Percentiles rank a stretch among this genome's conserved stretches.
Conservation (phyloP, 129 eudicot genomes). For the Ambrosia artemisiifolia region DNA sequence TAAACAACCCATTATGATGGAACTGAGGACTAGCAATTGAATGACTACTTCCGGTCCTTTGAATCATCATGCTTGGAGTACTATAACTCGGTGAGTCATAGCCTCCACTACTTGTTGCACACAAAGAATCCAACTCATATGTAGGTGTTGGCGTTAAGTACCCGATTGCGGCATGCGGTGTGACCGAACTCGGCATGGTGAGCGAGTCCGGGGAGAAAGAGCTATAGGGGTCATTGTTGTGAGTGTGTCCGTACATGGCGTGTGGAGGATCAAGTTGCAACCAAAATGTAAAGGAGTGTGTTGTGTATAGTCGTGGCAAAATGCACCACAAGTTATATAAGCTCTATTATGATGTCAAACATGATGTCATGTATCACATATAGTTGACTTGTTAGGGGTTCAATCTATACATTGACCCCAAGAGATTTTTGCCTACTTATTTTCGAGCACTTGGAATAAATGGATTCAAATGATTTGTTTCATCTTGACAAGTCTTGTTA, state of each 20-base stretch:
- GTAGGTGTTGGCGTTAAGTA: constrained; percentile 20
- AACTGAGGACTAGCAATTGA: constrained; percentile 28
- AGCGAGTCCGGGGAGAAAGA: constrained; percentile 21
- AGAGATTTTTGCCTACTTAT: constrained; percentile 25
- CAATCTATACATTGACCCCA: constrained; percentile 11
- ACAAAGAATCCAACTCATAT: constrained; percentile 32
- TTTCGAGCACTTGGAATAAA: constrained; percentile 10
- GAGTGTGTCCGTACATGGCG: constrained; percentile 35
- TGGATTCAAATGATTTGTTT: constrained; percentile 21
- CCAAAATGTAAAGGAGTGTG: constrained; percentile 12
- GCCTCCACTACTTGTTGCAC: constrained; percentile 35
- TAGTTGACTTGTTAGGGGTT: constrained; percentile 24
- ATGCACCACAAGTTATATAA: constrained; percentile 25
- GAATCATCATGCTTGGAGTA: constrained; percentile 19
- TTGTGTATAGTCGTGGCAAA: constrained; percentile 23
- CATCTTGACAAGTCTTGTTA: constrained; percentile 10
- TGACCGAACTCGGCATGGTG: not conserved
- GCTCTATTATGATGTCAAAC: constrained; percentile 18
- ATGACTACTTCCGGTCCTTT: constrained; percentile 26
- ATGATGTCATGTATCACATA: constrained; percentile 8
- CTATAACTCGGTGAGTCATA: constrained; percentile 32
- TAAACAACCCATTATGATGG: constrained; percentile 18
- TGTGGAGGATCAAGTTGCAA: constrained; percentile 13
- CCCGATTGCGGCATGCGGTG: constrained; percentile 5
- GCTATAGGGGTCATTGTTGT: constrained; percentile 23